These are phyloP conservation scores for Teratosphaeria pseudoeucalypti DNA, from an alignment of 2,329 filamentous ascomycete species.

Conservation along the genomic window DNA sequence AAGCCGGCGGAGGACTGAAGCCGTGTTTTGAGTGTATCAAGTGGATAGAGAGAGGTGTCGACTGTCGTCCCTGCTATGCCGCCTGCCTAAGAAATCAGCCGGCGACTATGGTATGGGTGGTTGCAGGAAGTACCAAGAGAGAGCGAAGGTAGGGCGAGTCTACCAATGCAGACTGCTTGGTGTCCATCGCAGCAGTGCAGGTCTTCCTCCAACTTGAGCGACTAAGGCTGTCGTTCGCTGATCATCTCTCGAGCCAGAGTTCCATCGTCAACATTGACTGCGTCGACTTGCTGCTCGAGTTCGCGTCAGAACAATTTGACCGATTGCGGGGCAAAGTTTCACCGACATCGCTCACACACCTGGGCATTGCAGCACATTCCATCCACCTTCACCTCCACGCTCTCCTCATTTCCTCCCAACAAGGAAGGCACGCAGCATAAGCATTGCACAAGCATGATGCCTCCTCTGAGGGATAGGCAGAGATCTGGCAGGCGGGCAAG, in stretches of 20 bases:
- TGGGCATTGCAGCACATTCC: background rate
- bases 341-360: background rate
- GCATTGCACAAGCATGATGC: background rate
- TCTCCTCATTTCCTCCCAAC: background rate
- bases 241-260: background rate
- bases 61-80: conserved; percentile 89
- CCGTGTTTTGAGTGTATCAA: conserved; percentile 97
- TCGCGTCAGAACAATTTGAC: background rate
- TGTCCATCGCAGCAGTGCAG: conserved; percentile 1
- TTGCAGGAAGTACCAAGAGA: conserved; percentile 29
- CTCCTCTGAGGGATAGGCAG: background rate
- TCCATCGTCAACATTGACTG: background rate
- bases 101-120: background rate
- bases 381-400: background rate
- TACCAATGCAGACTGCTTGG: background rate
- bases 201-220: background rate
- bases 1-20: conserved; percentile 76
- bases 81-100: conserved; percentile 50
- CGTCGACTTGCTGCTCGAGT: background rate
- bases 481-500: background rate
- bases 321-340: background rate
- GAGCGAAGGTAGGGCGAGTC: conserved; percentile 40
- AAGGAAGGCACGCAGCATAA: background rate
- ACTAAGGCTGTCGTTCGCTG: background rate
- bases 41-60: conserved; percentile 90